Conservation (phyloP, 1,139 yeast genomes). For the Candida albicans region DNA sequence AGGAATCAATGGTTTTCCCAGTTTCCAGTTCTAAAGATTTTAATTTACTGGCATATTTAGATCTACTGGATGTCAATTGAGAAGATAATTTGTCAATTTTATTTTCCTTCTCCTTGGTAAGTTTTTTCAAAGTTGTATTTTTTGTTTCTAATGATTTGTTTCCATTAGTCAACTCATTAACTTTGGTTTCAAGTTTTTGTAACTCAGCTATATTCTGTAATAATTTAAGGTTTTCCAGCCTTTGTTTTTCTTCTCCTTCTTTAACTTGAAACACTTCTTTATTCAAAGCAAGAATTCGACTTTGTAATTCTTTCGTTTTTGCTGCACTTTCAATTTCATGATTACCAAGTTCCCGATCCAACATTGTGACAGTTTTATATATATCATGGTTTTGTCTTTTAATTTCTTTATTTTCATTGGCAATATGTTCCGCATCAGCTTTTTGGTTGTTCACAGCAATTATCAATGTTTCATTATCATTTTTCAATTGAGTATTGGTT, state of each 20-base stretch:
- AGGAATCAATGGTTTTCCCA: slow-evolving; percentile 6
- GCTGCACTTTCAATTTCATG: background rate
- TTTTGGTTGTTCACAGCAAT: background rate
- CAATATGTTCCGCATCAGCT: background rate
- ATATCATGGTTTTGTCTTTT: background rate
- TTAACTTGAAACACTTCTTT: background rate
- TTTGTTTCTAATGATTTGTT: slow-evolving; percentile 6
- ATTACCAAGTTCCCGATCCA: background rate
- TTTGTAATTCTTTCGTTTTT: background rate
- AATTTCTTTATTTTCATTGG: background rate
- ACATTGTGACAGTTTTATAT: background rate
- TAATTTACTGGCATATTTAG: slow-evolving; percentile 9
- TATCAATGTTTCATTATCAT: background rate
- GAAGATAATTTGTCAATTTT: slow-evolving; percentile 5
- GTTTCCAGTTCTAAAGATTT: slow-evolving; percentile 7
- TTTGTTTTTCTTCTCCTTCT: slow-evolving; percentile 3
- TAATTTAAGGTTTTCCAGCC: background rate
- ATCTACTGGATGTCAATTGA: slow-evolving; percentile 8
- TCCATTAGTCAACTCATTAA: background rate
- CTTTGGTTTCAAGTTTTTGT: background rate
- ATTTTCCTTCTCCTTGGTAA: slow-evolving; percentile 4
- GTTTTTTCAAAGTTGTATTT: slow-evolving; percentile 6
- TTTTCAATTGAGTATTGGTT: background rate
- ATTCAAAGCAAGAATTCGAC: background rate
- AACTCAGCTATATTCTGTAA: background rate